Conservation (phyloP, 2,329 filamentous ascomycete species). For the Diplodia intermedia region DNA sequence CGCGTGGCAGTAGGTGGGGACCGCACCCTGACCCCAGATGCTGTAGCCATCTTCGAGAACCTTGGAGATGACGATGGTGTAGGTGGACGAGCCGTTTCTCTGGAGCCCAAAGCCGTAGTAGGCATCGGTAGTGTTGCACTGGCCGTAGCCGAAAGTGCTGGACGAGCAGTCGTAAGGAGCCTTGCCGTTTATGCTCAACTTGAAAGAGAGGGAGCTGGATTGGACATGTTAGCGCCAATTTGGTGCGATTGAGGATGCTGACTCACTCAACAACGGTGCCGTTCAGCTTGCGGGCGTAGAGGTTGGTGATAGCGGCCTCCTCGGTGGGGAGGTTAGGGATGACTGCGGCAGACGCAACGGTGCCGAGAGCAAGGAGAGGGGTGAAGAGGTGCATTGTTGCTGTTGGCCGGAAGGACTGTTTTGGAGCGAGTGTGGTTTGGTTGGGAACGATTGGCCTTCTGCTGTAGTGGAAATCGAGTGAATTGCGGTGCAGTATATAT, state of each 20-base stretch:
- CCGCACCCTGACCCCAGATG: conserved; percentile 20
- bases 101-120: conserved; percentile 25
- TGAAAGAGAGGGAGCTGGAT: conserved; percentile 20
- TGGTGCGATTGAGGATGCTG: too few species aligned
- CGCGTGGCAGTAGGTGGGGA: conserved; percentile 26
- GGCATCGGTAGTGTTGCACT: conserved; percentile 16
- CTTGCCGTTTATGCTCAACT: conserved; percentile 20
- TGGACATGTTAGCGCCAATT: background rate
- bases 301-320: conserved; percentile 25
- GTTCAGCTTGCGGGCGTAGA: conserved; percentile 29
- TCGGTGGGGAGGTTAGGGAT: conserved; percentile 18
- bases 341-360: conserved; percentile 17
- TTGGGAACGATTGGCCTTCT: background rate
- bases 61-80: conserved; percentile 27
- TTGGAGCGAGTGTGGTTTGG: conserved; percentile 1
- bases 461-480: background rate
- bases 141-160: conserved; percentile 13
- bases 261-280: conserved; percentile 26
- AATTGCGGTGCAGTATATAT: conserved; percentile 6
- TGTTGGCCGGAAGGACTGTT: conserved; percentile 36
- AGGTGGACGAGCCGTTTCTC: conserved; percentile 20
- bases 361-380: conserved; percentile 35
- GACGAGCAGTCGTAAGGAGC: conserved; percentile 19
- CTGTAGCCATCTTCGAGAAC: conserved; percentile 5
- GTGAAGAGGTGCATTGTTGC: conserved; percentile 50